Evolutionary conservation across 1,284 basidiomycete species (phyloP).

Genomic region (Testicularia cyperi): DNA sequence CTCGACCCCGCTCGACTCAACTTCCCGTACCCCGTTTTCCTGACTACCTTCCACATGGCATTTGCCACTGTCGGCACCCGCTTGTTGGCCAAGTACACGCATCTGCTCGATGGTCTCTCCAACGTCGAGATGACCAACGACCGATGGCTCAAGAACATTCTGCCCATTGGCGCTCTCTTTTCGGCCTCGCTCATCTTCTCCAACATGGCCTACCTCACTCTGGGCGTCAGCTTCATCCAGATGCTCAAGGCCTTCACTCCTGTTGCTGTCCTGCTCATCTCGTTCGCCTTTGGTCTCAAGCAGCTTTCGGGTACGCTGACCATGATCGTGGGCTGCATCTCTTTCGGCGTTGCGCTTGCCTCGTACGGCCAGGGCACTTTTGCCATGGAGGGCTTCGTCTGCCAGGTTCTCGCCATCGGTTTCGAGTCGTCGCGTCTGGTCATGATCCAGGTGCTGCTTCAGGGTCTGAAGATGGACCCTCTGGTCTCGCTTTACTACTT

Average conservation of each 20-base stretch:
- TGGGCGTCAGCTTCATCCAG: conserved; percentile 90
- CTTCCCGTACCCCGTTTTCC: conserved; percentile 61
- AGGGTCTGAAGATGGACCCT: conserved; percentile 93
- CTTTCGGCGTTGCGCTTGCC: conserved; percentile 81
- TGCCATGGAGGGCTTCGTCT: conserved; percentile 79
- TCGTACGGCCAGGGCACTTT: conserved; percentile 85
- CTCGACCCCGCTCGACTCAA: conserved; percentile 45
- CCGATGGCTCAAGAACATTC: conserved; percentile 70
- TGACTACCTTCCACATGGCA: conserved; percentile 60
- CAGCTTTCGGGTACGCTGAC: conserved; percentile 80
- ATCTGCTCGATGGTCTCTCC: conserved; percentile 81
- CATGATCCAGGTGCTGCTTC: conserved; percentile 92
- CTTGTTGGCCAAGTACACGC: conserved; percentile 81
- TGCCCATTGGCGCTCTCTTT: conserved; percentile 91
- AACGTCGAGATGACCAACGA: conserved; percentile 73
- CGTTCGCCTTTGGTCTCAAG: conserved; percentile 83
- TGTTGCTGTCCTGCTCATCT: conserved; percentile 91
- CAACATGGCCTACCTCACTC: conserved; percentile 90
- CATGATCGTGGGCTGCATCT: conserved; percentile 88
- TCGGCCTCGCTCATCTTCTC: conserved; percentile 85
- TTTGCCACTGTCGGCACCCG: conserved; percentile 82
- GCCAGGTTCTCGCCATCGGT: conserved; percentile 62
- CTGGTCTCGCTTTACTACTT: conserved; percentile 88
- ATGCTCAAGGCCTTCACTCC: conserved; percentile 99
- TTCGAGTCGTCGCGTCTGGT: conserved; percentile 89